These are phyloP conservation scores for Elaeis oleifera DNA, from an alignment of 202 grass and related monocot species.

Conservation along the genomic window DNA sequence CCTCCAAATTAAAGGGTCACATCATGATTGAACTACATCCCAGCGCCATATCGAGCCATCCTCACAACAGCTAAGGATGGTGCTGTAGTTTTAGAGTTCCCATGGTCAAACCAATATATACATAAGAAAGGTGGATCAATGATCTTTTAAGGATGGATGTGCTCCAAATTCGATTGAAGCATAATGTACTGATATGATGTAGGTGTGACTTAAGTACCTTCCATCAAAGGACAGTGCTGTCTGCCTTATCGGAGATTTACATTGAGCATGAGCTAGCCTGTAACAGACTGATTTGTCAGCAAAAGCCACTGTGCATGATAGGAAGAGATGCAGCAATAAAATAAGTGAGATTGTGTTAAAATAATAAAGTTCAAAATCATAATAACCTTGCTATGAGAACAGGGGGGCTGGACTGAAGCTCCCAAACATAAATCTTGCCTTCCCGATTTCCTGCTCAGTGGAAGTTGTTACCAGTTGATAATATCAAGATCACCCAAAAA, in stretches of 20 bases:
- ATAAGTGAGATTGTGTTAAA: not conserved
- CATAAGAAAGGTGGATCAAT: not conserved
- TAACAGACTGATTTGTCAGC: constrained; percentile 12
- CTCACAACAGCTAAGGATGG: constrained; percentile 72
- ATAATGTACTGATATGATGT: too few relatives aligned
- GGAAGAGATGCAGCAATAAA: not conserved
- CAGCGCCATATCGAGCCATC: constrained; percentile 90
- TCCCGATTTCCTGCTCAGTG: constrained; percentile 69
- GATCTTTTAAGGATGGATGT: too few relatives aligned
- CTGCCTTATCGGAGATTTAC: constrained; percentile 84
- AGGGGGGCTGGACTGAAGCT: constrained; percentile 88
- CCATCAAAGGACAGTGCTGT: constrained; percentile 88
- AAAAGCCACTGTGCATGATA: constrained; percentile 12
- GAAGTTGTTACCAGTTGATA: not conserved
- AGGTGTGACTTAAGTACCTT: constrained; percentile 42
- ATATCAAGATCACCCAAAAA: too few relatives aligned
- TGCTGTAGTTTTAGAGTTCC: constrained; percentile 29
- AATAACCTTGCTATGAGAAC: constrained; percentile 58
- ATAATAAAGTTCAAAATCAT: not conserved
- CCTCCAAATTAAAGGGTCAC: too few relatives aligned
- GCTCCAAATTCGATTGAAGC: too few relatives aligned
- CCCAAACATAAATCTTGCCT: constrained; percentile 92
- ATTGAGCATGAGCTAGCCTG: constrained; percentile 55
- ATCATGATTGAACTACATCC: constrained; percentile 39
- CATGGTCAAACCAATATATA: not conserved